These are phyloP conservation scores for Sabuloglossum arenarium DNA, from an alignment of 495 filamentous ascomycete genomes.

Conservation along the genomic window DNA sequence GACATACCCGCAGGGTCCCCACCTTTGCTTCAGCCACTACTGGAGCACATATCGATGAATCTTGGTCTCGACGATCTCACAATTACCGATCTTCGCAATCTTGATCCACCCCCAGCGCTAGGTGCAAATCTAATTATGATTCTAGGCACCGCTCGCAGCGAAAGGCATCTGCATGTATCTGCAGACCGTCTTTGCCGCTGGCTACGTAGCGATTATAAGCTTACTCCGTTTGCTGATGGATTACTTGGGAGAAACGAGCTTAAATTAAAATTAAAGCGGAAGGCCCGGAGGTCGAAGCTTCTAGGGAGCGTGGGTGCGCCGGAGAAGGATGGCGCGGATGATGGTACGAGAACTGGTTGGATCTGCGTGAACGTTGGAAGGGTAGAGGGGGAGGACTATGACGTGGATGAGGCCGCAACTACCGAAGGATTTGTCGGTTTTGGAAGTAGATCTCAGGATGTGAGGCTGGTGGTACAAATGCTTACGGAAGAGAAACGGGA, in stretches of 20 bases:
- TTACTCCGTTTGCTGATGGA: conserved; percentile 65
- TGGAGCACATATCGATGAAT: conserved; percentile 62
- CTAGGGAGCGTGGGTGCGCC: conserved; percentile 37
- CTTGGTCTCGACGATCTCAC: conserved; percentile 61
- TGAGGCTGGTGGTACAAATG: conserved; percentile 70
- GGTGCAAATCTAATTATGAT: conserved; percentile 83
- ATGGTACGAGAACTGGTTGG: conserved; percentile 82
- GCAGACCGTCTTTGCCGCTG: conserved; percentile 77
- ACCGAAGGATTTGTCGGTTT: conserved; percentile 46
- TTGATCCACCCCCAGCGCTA: conserved; percentile 72
- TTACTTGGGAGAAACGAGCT: conserved; percentile 76
- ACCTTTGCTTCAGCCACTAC: conserved; percentile 42
- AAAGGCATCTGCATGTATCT: conserved; percentile 83
- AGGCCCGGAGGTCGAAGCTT: conserved; percentile 57
- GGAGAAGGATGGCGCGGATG: conserved; percentile 32
- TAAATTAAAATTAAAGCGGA: conserved; percentile 64
- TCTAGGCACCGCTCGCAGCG: conserved; percentile 76
- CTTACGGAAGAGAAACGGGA: conserved; percentile 68
- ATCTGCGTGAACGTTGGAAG: conserved; percentile 78
- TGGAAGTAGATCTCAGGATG: conserved; percentile 32
- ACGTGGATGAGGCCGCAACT: conserved; percentile 18
- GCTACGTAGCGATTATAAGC: conserved; percentile 48
- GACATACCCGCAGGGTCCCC: conserved; percentile 56
- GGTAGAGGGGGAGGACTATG: conserved; percentile 31
- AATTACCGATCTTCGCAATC: conserved; percentile 57